Base-by-base conservation (phyloP, 306 rosid species). In the Coriaria nepalensis region DNA sequence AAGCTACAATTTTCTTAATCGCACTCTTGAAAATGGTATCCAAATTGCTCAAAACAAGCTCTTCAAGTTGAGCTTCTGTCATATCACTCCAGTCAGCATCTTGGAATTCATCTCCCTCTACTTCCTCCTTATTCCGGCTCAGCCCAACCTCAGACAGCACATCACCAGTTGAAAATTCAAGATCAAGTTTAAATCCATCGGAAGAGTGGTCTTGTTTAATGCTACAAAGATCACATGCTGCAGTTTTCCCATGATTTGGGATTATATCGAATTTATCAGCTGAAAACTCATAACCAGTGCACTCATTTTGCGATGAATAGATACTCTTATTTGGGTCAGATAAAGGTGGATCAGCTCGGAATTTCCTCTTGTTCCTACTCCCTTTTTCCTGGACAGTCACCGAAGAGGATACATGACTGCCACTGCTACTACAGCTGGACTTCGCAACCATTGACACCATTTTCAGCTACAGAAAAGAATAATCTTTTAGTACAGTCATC, bases 281-380 rank as follows among this genome's bases (percentile, higher is more conserved):
- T 36, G 87, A 68, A 50, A 79, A 84, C 62, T 81, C 93, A 67
- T 81, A 81, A 65, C 79, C 62, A 33, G 79, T 38, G 49, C 78
- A 77, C 37, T 79, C 95, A 56, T 59, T 71, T 56, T 64, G 95
- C 63, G 78, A 56, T 10, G 74, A 76, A 55, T 75, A 55, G 37
- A 60, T 42, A 37, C 44, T 62, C 75, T 84, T 78, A 53, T 47
- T 77, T 13, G 68, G 58, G 45, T 78, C 95, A 37, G 74, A 78
- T 55, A 62, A 53, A 13, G 90, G 90, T 10, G 83, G 90, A 77
- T 84, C 97, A n/a, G 92, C 84, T 71, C 95, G 80, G 71, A 76
- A 90, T 59, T 90, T 84, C 73, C 95, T 84, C 78, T 90, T 90
- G 66, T 84, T 90, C 67, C 92, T 71, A 60, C 90, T 83, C 41